A percentile compares a stretch with the other conserved stretches of the same genome.
These are phyloP conservation scores for Trichoderma afroharzianum DNA, from an alignment of 2,329 filamentous ascomycete species.

Conservation along the genomic window DNA sequence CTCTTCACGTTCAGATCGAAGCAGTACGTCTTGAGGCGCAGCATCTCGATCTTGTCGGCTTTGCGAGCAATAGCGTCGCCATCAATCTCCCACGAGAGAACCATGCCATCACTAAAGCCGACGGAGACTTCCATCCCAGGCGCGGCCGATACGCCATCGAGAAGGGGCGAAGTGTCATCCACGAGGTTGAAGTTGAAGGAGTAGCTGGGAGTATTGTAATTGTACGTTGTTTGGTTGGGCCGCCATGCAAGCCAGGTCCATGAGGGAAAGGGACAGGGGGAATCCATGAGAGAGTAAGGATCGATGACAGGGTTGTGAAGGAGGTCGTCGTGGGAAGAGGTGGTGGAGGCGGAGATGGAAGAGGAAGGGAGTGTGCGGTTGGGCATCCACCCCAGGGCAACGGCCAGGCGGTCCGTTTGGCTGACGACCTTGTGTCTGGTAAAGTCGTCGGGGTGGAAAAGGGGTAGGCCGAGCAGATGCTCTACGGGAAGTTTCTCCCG, in stretches of 20 bases:
- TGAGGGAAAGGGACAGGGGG: conserved; percentile 29
- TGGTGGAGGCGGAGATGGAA: conserved; percentile 15
- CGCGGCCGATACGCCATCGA: conserved; percentile 30
- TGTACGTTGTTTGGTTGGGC: conserved; percentile 25
- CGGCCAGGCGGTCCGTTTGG: conserved; percentile 34
- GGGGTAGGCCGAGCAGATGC: conserved; percentile 33
- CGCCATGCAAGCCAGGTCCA: conserved; percentile 40
- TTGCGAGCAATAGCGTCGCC: conserved; percentile 31
- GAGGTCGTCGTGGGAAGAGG: conserved; percentile 17
- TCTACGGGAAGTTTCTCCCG: conserved; percentile 28
- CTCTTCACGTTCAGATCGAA: conserved; percentile 29
- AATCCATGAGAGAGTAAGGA: conserved; percentile 26
- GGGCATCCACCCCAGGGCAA: conserved; percentile 35
- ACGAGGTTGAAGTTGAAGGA: conserved; percentile 33
- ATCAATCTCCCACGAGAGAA: conserved; percentile 36
- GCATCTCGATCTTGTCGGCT: conserved; percentile 27
- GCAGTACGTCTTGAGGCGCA: conserved; percentile 34
- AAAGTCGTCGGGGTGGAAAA: conserved; percentile 34
- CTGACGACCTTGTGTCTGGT: conserved; percentile 26
- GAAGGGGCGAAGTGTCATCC: conserved; percentile 26
- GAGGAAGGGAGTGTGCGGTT: conserved; percentile 24
- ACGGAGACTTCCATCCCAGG: conserved; percentile 34
- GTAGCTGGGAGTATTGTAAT: not conserved
- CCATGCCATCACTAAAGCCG: conserved; percentile 32
- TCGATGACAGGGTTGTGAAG: conserved; percentile 16